phyloP scores from a whole-genome alignment of 1,139 yeast species.

The Sugiyamaella castrensis region DNA sequence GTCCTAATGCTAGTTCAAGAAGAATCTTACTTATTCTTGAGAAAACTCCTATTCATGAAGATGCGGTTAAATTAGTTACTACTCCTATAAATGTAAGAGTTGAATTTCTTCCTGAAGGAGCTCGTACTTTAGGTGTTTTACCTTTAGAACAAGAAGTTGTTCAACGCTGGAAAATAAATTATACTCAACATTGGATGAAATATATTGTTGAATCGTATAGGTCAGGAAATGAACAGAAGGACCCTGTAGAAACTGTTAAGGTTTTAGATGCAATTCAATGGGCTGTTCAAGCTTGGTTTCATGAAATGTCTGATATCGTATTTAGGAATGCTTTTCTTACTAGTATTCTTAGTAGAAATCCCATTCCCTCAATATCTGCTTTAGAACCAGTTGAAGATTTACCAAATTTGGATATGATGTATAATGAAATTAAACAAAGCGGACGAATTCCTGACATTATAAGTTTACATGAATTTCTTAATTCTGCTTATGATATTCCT shows the following conservation, averaged over 20 bases:
- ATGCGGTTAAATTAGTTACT: slow-evolving; percentile 13
- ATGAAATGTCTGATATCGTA: slow-evolving; percentile 11
- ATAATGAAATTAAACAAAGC: slow-evolving; percentile 11
- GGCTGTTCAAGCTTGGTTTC: slow-evolving; percentile 17
- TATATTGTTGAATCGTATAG: slow-evolving; percentile 7
- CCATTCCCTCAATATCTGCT: background rate
- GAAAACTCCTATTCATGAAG: slow-evolving; percentile 9
- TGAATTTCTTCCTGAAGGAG: slow-evolving; percentile 10
- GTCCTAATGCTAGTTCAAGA: slow-evolving; percentile 2
- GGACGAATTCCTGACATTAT: slow-evolving; percentile 11
- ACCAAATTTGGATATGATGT: slow-evolving; percentile 12
- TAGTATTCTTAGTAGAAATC: slow-evolving; percentile 6
- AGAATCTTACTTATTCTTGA: slow-evolving; percentile 11
- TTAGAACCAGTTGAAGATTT: slow-evolving; percentile 7
- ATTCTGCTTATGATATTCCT: slow-evolving; percentile 11
- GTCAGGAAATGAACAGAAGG: background rate
- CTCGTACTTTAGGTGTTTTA: slow-evolving; percentile 11
- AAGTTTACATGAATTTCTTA: slow-evolving; percentile 12
- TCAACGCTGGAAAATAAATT: slow-evolving; percentile 14
- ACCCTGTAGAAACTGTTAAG: slow-evolving; percentile 8
- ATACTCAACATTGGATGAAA: slow-evolving; percentile 13
- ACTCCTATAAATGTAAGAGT: slow-evolving; percentile 13
- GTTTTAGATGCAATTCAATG: slow-evolving; percentile 13
- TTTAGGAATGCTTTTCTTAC: slow-evolving; percentile 11
- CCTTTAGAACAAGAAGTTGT: slow-evolving; percentile 18